Base-by-base conservation (phyloP, 2,329 filamentous ascomycete genomes). In the Calcarisporium arbuscula region DNA sequence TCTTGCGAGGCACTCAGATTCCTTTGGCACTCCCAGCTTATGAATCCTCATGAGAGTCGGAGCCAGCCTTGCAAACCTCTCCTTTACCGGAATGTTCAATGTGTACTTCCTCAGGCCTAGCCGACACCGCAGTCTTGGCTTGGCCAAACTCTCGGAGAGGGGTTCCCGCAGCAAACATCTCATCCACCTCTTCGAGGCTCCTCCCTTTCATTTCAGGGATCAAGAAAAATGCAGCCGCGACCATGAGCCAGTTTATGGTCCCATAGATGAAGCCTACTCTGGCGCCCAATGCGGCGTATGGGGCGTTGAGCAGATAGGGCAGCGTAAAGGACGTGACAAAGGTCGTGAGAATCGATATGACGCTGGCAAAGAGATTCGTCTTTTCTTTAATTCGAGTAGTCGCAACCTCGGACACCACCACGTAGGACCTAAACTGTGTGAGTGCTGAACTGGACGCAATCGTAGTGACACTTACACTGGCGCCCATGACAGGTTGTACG, bases 161-260 rank as follows among this genome's bases (percentile, higher is more conserved):
- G 10, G 36, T 35, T 3, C 46, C 43, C 3, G 38, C 39, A 2
- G 38, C 41, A 22, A 50, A 50, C 6, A 50, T 28, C 23, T 46
- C 41, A n/a, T 50, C 47, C 6, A 50, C 42, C 21, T 49, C 46
- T 26, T 50, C 47, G 8, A 50, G 28, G 1, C 37, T 49, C 15
- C 46, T 38, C 3, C 62, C 63, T 17, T 62, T 62, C 4, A 66
- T 62, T 47, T 71, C 68, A 15, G 64, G 64, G 14, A 66, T 50
- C 33, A 51, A 61, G 44, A 65, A 65, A 43, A 52, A 65, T 1
- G 63, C 58, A 43, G 64, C 67, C 2, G 56, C 44, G 2, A 65
- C 46, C 31, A 64, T 59, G 7, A 57, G 18, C 10, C 65, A 45
- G 43, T 64, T 61, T 9, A 47, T 45, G 19, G 48, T 43, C 6